These are phyloP conservation scores for Solanum dulcamara DNA, from an alignment of 257 asterid species.

Conservation along the genomic window DNA sequence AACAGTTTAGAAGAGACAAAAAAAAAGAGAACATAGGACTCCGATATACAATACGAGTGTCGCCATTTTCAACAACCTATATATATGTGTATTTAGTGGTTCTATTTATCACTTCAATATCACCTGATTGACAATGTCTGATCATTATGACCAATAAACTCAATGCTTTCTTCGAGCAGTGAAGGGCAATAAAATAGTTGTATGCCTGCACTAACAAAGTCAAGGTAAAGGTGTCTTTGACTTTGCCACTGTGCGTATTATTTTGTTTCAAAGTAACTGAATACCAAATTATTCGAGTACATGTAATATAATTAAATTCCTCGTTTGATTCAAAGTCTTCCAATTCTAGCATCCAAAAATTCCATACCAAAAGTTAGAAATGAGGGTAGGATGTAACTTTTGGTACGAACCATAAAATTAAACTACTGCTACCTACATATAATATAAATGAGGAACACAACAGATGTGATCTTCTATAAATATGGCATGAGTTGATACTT, in stretches of 20 bases:
- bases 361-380: background rate
- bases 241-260: background rate
- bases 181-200: background rate
- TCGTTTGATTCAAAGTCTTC: background rate
- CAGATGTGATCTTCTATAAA: background rate
- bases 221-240: background rate
- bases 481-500: background rate
- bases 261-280: background rate
- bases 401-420: background rate
- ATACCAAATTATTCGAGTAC: background rate
- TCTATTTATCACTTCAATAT: background rate
- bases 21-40: background rate
- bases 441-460: background rate
- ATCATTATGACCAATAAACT: background rate
- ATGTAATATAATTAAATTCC: background rate
- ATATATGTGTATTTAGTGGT: background rate
- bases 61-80: background rate
- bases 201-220: background rate
- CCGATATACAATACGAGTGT: background rate
- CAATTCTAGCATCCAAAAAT: background rate
- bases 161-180: background rate
- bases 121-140: background rate
- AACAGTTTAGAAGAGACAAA: background rate
- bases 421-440: background rate
- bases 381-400: background rate